Evolutionary conservation across 2,329 filamentous ascomycete species (phyloP).

Genomic region (Zymoseptoria passerinii): DNA sequence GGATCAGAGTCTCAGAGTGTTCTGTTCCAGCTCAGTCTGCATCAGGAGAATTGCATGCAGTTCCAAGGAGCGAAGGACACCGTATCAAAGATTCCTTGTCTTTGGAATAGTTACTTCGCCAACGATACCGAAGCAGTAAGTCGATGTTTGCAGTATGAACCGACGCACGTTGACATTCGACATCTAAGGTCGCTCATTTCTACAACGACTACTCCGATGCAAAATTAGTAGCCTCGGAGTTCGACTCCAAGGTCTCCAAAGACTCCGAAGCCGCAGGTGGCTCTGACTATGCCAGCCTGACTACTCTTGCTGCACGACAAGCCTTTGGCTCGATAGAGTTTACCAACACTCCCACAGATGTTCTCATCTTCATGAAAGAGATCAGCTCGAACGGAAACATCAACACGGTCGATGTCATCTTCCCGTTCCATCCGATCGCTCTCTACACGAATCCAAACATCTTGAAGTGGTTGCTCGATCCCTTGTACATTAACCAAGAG

Average conservation of each 20-base stretch:
- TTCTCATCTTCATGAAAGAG: slow-evolving; percentile 50
- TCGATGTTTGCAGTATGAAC: slow-evolving; percentile 12
- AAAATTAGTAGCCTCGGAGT: slow-evolving; percentile 28
- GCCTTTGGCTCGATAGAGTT: slow-evolving; percentile 45
- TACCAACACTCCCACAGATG: slow-evolving; percentile 39
- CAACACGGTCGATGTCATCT: slow-evolving; percentile 30
- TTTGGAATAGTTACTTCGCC: slow-evolving; percentile 46
- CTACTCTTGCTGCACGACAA: slow-evolving; percentile 44
- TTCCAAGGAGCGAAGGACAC: slow-evolving; percentile 34
- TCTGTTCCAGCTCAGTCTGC: slow-evolving; percentile 44
- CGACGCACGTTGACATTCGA: background rate
- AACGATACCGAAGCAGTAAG: slow-evolving; percentile 39
- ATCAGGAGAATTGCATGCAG: slow-evolving; percentile 44
- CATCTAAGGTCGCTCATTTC: slow-evolving; percentile 26
- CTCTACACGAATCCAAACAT: slow-evolving; percentile 28
- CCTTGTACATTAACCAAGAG: slow-evolving; percentile 32
- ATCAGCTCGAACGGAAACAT: slow-evolving; percentile 39
- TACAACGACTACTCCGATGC: slow-evolving; percentile 40
- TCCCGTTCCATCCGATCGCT: slow-evolving; percentile 28
- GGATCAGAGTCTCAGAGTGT: slow-evolving; percentile 29
- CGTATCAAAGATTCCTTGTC: slow-evolving; percentile 34
- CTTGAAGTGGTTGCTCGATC: slow-evolving; percentile 28
- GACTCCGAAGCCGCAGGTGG: slow-evolving; percentile 42
- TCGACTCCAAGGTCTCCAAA: slow-evolving; percentile 37
- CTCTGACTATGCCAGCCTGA: slow-evolving; percentile 42